Percentiles rank a stretch among this genome's conserved stretches.
phyloP scores from a whole-genome alignment of 2,329 filamentous ascomycete species.

The Arthrobotrys sinensis region DNA sequence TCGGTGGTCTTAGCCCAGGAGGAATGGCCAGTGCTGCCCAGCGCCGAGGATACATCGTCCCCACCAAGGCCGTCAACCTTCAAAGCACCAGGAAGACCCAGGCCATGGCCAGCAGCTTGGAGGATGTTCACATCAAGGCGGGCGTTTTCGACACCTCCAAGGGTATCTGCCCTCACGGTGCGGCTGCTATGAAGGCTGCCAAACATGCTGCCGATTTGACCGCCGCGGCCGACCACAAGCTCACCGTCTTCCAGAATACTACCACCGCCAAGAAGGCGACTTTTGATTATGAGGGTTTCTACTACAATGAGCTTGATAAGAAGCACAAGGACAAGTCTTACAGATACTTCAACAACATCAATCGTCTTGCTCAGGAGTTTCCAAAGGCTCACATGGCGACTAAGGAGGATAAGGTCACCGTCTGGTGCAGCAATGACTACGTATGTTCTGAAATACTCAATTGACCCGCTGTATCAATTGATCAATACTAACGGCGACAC shows the following conservation, averaged over 20 bases:
- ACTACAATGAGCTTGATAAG: slow-evolving; percentile 89
- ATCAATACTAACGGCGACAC: slow-evolving; percentile 8
- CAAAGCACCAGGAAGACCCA: slow-evolving; percentile 85
- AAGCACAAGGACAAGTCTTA: slow-evolving; percentile 99
- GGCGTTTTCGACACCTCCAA: slow-evolving; percentile 64
- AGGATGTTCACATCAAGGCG: slow-evolving; percentile 64
- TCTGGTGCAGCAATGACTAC: slow-evolving; percentile 99
- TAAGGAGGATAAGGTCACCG: slow-evolving; percentile 87
- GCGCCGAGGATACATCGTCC: slow-evolving; percentile 66
- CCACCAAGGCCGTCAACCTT: slow-evolving; percentile 78
- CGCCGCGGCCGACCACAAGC: slow-evolving; percentile 61
- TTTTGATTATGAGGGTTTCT: slow-evolving; percentile 94
- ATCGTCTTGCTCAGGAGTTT: slow-evolving; percentile 95
- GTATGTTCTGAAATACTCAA: slow-evolving; percentile 52
- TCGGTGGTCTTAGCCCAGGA: slow-evolving; percentile 69
- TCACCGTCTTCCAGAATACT: slow-evolving; percentile 41
- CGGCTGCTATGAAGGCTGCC: slow-evolving; percentile 64
- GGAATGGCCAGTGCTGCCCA: slow-evolving; percentile 70
- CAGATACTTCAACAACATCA: slow-evolving; percentile 99
- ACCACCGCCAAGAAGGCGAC: slow-evolving; percentile 69
- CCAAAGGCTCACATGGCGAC: slow-evolving; percentile 91
- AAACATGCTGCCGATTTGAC: slow-evolving; percentile 63
- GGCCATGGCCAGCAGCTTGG: slow-evolving; percentile 76
- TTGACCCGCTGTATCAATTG: background rate
- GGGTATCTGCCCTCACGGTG: slow-evolving; percentile 65